A percentile compares a stretch with the other conserved stretches of the same genome.
These are phyloP conservation scores for Kwoniella europaea DNA, from an alignment of 768 basidiomycete species.

Conservation along the genomic window DNA sequence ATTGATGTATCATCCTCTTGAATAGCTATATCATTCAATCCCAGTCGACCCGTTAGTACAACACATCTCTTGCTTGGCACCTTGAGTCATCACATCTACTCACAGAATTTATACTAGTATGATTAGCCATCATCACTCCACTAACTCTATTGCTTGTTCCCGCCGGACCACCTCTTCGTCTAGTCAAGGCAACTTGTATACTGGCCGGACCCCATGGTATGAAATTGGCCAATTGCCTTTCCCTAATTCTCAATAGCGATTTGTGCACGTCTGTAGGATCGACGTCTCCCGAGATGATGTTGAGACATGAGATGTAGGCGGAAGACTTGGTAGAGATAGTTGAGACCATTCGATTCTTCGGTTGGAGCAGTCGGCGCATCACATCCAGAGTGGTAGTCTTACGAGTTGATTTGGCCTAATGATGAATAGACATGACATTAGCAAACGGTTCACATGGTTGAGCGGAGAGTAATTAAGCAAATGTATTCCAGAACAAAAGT, in stretches of 20 bases:
- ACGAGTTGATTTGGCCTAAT: conserved; percentile 88
- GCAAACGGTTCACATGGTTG: too few relatives aligned
- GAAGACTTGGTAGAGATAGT: conserved; percentile 62
- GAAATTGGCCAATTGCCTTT: conserved; percentile 94
- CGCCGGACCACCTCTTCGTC: conserved; percentile 80
- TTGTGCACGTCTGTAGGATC: conserved; percentile 99
- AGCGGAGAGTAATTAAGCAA: too few relatives aligned
- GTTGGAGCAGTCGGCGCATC: conserved; percentile 95
- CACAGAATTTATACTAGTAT: conserved; percentile 96
- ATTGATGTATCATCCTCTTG: conserved; percentile 94
- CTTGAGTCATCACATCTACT: conserved; percentile 50
- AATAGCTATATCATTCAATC: conserved; percentile 68
- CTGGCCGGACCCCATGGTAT: conserved; percentile 99
- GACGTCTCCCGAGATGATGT: conserved; percentile 98
- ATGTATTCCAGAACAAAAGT: too few relatives aligned
- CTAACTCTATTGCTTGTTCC: conserved; percentile 90
- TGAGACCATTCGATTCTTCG: conserved; percentile 97
- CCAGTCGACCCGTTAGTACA: background rate
- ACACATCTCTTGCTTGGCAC: too few relatives aligned
- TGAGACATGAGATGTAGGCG: conserved; percentile 96
- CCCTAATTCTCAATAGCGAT: conserved; percentile 92
- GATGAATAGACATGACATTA: background rate
- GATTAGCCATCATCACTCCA: conserved; percentile 97
- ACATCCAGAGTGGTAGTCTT: conserved; percentile 97
- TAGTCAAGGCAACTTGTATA: conserved; percentile 93